Evolutionary conservation across 2,329 filamentous ascomycete genomes (phyloP).

Genomic region (Colletotrichum coccodes): DNA sequence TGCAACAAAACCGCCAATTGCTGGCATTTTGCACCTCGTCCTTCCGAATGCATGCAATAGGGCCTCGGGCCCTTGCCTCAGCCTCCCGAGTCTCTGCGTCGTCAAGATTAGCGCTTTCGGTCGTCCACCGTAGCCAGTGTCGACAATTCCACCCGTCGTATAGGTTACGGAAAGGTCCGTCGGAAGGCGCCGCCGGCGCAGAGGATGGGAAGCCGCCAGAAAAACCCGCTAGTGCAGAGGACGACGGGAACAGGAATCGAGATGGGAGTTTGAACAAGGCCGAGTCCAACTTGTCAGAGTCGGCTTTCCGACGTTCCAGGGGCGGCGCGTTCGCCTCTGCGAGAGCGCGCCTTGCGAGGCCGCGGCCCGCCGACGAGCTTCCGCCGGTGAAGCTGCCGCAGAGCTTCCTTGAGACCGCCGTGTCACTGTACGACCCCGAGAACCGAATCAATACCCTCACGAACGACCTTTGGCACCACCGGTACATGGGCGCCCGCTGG

Average conservation of each 20-base stretch:
- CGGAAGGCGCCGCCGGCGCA: conserved; percentile 25
- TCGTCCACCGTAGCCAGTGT: conserved; percentile 31
- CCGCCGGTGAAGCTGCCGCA: conserved; percentile 66
- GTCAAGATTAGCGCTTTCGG: conserved; percentile 23
- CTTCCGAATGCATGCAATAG: conserved; percentile 40
- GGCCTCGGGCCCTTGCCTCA: conserved; percentile 38
- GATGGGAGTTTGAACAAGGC: conserved; percentile 9
- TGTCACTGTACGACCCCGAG: conserved; percentile 51
- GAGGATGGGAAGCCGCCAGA: conserved; percentile 32
- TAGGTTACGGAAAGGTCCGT: conserved; percentile 22
- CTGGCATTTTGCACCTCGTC: conserved; percentile 25
- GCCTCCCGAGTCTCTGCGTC: conserved; percentile 26
- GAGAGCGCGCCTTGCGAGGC: conserved; percentile 45
- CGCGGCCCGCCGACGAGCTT: conserved; percentile 49
- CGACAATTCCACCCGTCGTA: conserved; percentile 34
- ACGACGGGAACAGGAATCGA: conserved; percentile 5
- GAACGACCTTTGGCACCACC: conserved; percentile 31
- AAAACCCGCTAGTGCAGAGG: conserved; percentile 29
- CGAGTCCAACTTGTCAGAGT: conserved; percentile 12
- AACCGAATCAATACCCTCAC: conserved; percentile 34
- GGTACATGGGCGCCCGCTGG: conserved; percentile 34
- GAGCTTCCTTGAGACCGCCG: conserved; percentile 64
- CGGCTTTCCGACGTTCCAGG: conserved; percentile 29
- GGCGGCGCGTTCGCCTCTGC: conserved; percentile 36
- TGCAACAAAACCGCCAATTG: conserved; percentile 31